Conservation (phyloP, 768 basidiomycete genomes). For the Epithele typhae region DNA sequence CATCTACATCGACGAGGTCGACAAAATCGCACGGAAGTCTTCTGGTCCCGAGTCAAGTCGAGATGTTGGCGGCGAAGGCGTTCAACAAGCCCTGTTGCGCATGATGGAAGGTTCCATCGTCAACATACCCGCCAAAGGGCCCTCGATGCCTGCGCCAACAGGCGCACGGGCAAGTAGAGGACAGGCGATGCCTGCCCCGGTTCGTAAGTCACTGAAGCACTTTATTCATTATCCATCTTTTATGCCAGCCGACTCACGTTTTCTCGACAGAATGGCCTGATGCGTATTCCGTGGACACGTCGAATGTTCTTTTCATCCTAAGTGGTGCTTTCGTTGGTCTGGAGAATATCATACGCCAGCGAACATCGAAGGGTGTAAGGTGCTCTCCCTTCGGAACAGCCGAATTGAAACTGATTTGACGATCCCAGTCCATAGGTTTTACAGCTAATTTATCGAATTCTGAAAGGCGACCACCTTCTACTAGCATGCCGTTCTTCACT, state of each 20-base stretch:
- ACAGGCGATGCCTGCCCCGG: constrained; percentile 24
- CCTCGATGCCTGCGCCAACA: constrained; percentile 42
- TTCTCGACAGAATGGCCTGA: constrained; percentile 65
- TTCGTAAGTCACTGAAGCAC: constrained; percentile 13
- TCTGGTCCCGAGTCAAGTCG: constrained; percentile 63
- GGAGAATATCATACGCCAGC: constrained; percentile 73
- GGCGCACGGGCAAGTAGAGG: constrained; percentile 45
- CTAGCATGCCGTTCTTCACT: constrained; percentile 69
- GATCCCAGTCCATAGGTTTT: constrained; percentile 85
- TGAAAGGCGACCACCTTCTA: constrained; percentile 29
- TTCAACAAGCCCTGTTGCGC: constrained; percentile 87
- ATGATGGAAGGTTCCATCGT: constrained; percentile 93
- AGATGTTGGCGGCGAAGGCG: constrained; percentile 94
- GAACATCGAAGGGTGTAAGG: constrained; percentile 81
- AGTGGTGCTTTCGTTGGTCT: constrained; percentile 95
- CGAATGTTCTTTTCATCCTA: constrained; percentile 90
- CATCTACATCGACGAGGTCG: constrained; percentile 94
- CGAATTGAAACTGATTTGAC: too few species aligned
- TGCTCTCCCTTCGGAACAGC: too few species aligned
- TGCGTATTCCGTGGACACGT: constrained; percentile 74
- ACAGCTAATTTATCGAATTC: constrained; percentile 46
- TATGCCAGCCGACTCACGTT: too few species aligned
- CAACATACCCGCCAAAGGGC: constrained; percentile 73
- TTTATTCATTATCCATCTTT: too few species aligned
- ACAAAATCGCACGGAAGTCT: constrained; percentile 78